phyloP scores from a whole-genome alignment of 257 asterid species.

The Solanum piurae region DNA sequence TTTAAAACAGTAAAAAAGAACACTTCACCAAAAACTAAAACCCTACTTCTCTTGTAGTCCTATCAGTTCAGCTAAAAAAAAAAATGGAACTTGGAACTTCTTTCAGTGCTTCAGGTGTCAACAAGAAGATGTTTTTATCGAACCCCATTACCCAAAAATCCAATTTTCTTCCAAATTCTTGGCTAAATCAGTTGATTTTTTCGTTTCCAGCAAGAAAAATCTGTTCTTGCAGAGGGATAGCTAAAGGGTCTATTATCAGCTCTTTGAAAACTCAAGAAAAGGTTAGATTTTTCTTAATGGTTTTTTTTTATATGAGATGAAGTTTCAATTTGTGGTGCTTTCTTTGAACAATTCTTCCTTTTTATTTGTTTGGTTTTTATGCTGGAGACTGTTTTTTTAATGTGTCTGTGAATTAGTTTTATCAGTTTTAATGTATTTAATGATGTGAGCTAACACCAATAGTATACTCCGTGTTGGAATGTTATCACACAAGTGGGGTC shows the following conservation, averaged over 20 bases:
- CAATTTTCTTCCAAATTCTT: background rate
- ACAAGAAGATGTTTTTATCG: constrained; percentile 2
- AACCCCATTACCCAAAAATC: constrained; percentile 8
- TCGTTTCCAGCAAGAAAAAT: constrained; percentile 11
- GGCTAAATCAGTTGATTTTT: constrained; percentile 4
- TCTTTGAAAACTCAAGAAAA: constrained; percentile 8
- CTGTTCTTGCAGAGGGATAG: constrained; percentile 20
- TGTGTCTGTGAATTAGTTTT: too few species aligned
- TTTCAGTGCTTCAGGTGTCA: constrained; percentile 9
- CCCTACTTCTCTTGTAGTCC: background rate
- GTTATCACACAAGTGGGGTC: background rate
- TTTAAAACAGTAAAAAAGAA: too few species aligned
- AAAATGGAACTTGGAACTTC: constrained; percentile 30
- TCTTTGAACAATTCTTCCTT: background rate
- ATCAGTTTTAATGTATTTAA: background rate
- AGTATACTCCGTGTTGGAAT: background rate
- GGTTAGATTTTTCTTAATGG: constrained; percentile 1
- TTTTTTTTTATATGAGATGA: background rate
- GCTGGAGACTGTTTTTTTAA: background rate
- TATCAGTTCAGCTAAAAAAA: background rate
- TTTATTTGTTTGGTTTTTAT: background rate
- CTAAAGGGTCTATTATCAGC: constrained; percentile 10
- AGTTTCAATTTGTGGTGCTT: background rate
- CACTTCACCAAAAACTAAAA: background rate
- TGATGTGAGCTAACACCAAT: background rate